Base-by-base conservation (phyloP, 2,329 filamentous ascomycete species). In the Calonectria naviculata region DNA sequence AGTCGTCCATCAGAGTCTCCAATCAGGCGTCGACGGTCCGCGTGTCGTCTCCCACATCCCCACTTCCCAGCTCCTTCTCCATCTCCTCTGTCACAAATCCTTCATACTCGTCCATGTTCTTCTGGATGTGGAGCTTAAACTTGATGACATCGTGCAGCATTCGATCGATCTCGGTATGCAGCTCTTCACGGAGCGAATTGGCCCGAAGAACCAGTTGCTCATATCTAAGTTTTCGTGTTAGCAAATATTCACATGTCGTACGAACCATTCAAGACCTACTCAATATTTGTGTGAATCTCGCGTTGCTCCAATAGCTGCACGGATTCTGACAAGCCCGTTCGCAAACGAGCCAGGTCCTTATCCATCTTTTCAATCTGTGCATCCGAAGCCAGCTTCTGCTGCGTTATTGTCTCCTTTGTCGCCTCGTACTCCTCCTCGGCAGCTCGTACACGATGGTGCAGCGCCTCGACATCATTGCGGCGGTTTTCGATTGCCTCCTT, bases 321-420 rank as follows among this genome's bases (percentile, higher is more conserved):
- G 38, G 92, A 95, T 82, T 98, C 96, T 3, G 91, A 93, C 34
- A 98, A 86, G 13, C 93, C 93, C 2, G 93, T 90, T 47, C 95
- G 90, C 94, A 98, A 97, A 81, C 95, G 94, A 56, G 94, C 93
- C n/a, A 99, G 87, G 82, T 99, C 95, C 84, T 98, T 98, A 85
- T 99, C 97, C 93, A 98, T 97, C 87, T 97, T 97, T 84, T 99
- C 97, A 78, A 99, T 98, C 82, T 98, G 96, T 10, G 95, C 92
- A 81, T 98, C 97, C 3, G 93, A 94, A 9, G 92, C 93, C 81
- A 96, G 90, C 85, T 97, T 97, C 81, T 98, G 95, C 21, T 95
- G 94, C 54, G 90, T 94, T 9, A 94, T 96, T 70, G 89, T 85
- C 87, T 98, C 97, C 80, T 96, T 96, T 24, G 95, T 95, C 84